Base-by-base conservation (phyloP, 2,329 filamentous ascomycete genomes). In the Penicillium sp. region DNA sequence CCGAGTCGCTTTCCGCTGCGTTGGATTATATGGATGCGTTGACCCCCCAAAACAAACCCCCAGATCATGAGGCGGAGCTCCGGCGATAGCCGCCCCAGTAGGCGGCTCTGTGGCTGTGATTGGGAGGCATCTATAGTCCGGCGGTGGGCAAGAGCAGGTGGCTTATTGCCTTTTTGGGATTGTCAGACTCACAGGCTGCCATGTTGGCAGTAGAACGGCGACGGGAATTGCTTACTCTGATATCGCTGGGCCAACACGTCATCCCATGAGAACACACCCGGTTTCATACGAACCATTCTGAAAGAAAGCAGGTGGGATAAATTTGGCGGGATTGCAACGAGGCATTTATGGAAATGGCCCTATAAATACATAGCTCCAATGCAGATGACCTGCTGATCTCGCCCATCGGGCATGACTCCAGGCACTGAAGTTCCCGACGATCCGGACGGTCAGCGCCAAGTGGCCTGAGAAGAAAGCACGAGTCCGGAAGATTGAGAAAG, bases 251-350 rank as follows among this genome's bases (percentile, higher is more conserved):
- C 66, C 39, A 75, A 59, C 10, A 75, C 72, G 64, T 75, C 72
- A 57, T 75, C 72, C 72, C 72, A 75, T 6, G 71, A 74, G 57
- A 75, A 74, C 2, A 74, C 67, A 0, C 72, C 72, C 38, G 66
- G 65, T 51, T 70, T 74, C 38, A 66, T 66, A 47, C 67, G 68
- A 16, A 70, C 65, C 72, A 75, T 74, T 54, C 40, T 45, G 16
- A 11, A 34, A 13, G 27, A 21, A n/a, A n/a, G n/a, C n/a, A 36
- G 34, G 24, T 43, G 36, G 13, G n/a, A 16, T n/a, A 14, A 36
- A 36, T n/a, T n/a, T 4, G n/a, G 6, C 4, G 11, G 6, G 7
- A n/a, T n/a, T n/a, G 34, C 14, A n/a, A 7, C 11, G 6, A 36
- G 34, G 4, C 34, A 54, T 18, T 29, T 10, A 5, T 22, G 27